Evolutionary conservation across 495 filamentous ascomycete genomes (phyloP).

Genomic region (Pseudevernia furfuracea): DNA sequence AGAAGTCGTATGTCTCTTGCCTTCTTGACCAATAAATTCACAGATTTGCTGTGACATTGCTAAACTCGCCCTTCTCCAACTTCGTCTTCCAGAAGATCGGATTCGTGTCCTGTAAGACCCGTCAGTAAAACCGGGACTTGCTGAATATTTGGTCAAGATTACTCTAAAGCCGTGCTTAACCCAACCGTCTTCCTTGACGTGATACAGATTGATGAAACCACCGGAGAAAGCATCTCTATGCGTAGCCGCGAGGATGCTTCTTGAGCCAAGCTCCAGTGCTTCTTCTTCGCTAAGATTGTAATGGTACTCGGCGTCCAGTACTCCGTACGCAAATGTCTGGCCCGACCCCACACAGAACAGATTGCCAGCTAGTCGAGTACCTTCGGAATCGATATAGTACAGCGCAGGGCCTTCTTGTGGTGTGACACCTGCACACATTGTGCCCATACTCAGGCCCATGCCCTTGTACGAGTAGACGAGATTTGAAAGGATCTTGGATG

Average conservation of each 20-base stretch:
- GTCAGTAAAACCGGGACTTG: conserved; percentile 16
- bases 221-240: conserved; percentile 97
- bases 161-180: conserved; percentile 90
- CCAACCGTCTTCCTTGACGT: conserved; percentile 97
- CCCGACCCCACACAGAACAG: conserved; percentile 97
- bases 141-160: conserved; percentile 15
- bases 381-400: conserved; percentile 98
- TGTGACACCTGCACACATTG: conserved; percentile 97
- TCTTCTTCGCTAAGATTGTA: conserved; percentile 82
- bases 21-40: background rate
- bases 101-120: conserved; percentile 57
- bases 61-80: conserved; percentile 95
- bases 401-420: conserved; percentile 92
- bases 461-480: conserved; percentile 97
- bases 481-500: conserved; percentile 97
- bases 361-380: conserved; percentile 85
- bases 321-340: conserved; percentile 98
- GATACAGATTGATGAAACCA: conserved; percentile 97
- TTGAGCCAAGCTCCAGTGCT: conserved; percentile 78
- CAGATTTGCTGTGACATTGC: conserved; percentile 83
- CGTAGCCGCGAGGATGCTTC: conserved; percentile 93
- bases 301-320: conserved; percentile 87
- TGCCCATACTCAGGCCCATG: conserved; percentile 95
- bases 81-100: conserved; percentile 99
- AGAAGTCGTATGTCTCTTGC: background rate